Conservation (phyloP, 495 filamentous ascomycete species). For the Neurospora sp. region DNA sequence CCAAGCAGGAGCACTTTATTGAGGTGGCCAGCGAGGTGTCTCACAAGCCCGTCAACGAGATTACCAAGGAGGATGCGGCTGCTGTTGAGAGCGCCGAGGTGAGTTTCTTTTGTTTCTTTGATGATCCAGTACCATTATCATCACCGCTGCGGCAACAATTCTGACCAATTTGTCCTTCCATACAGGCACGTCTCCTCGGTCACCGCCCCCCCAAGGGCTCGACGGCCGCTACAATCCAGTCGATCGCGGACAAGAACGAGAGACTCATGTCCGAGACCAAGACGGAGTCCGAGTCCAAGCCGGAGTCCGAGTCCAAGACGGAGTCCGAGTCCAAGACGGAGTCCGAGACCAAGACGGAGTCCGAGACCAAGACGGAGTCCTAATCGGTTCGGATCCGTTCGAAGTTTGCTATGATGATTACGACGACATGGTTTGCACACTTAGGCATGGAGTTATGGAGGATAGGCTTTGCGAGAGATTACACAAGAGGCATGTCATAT, state of each 20-base stretch:
- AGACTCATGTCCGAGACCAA: neutral
- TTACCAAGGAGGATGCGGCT: constrained; percentile 21
- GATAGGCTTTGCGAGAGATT: neutral
- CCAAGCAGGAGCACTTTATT: constrained; percentile 21
- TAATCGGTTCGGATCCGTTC: neutral
- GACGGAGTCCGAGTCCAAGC: neutral
- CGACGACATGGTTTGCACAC: neutral
- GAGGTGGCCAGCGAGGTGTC: constrained; percentile 19
- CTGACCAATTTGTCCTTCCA: neutral
- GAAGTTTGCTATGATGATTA: neutral
- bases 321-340: too few species aligned
- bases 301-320: neutral
- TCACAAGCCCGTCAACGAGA: constrained; percentile 17
- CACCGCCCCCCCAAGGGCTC: constrained; percentile 17
- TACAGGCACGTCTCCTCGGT: constrained; percentile 17
- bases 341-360: too few species aligned
- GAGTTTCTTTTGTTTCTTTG: neutral
- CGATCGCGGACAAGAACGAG: constrained; percentile 21
- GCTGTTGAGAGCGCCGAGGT: constrained; percentile 23
- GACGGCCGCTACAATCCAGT: constrained; percentile 19
- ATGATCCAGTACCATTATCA: neutral
- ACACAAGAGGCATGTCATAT: neutral
- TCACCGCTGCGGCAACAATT: neutral
- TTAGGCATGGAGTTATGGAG: neutral
- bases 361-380: neutral